Conservation (phyloP, 2,329 filamentous ascomycete genomes). For the Fusarium floridanum region DNA sequence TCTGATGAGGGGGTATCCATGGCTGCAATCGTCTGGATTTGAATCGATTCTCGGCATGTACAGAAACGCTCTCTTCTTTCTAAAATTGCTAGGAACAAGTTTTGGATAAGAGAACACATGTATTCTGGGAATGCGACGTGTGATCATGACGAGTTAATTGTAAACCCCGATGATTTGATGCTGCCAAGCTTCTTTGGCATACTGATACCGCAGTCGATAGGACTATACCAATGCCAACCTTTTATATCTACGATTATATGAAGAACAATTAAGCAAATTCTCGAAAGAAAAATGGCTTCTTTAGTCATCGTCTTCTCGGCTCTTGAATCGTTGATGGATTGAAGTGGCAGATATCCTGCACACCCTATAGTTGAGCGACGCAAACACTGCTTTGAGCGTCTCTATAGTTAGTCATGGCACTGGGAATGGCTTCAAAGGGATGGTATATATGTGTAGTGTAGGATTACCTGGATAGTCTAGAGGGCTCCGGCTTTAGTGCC, state of each 20-base stretch:
- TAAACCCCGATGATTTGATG: too few relatives aligned
- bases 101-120: accelerated
- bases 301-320: too few relatives aligned
- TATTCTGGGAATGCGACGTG: too few relatives aligned
- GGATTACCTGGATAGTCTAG: not conserved
- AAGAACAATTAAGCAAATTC: not conserved
- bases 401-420: too few relatives aligned
- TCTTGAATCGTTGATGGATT: not conserved
- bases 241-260: not conserved
- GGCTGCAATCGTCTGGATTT: not conserved
- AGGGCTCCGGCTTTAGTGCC: not conserved
- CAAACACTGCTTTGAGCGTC: not conserved
- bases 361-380: not conserved
- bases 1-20: not conserved
- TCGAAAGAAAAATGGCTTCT: not conserved
- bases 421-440: not conserved
- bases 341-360: too few relatives aligned
- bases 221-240: not conserved
- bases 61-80: accelerated
- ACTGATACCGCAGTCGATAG: too few relatives aligned
- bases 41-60: not conserved
- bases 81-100: not conserved
- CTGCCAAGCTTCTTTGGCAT: not conserved
- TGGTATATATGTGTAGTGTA: not conserved
- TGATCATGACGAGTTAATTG: not conserved